Base-by-base conservation (phyloP, 2,329 filamentous ascomycete genomes). In the Penicillium sp. region DNA sequence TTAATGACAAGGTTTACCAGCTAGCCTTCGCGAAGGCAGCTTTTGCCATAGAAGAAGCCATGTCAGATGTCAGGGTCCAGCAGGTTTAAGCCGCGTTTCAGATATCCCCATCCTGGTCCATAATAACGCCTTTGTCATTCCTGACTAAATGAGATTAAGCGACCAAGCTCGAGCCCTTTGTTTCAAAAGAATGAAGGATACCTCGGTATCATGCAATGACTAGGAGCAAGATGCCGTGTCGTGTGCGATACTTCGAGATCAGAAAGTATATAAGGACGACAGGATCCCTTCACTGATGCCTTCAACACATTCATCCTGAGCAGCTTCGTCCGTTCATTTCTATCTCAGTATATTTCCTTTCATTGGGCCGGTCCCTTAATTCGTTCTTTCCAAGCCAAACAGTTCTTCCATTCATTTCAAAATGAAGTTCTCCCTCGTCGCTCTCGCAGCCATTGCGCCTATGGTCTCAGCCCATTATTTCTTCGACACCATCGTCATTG, bases 381-480 rank as follows among this genome's bases (percentile, higher is more conserved):
- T 12, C 17, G 3, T 42, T 42, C 40, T 29, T 32, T 42, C 31
- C 24, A 42, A 42, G 26, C 8, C 5, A 21, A 6, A 21, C 26
- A 19, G 3, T 42, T 42, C 15, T 15, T 42, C 22, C 15, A 32
- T 42, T 42, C 5, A 42, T 43, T 44, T 35, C 21, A 35, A 15
- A 6, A 44, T 44, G 42, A 44, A 44, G 21, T 35, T 44, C 15
- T 44, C 31, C 21, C 15, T 44, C 13, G 3, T 28, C 0, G 42
- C 42, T 24, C 13, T 26, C 21, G 31, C 31, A 13, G 42, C 42
- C 21, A 34, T 44, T 19, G 29, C 31, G 4, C 42, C 42, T 4
- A 34, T 51, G 15, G 49, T 46, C 6, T 51, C 48, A 4, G 51
- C 52, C 10, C 54, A 56, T 26, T 56, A 56, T 26, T 49, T 55